phyloP scores from a whole-genome alignment of 371 early-diverging fungal genomes.

The Batrachochytrium dendrobatidis region DNA sequence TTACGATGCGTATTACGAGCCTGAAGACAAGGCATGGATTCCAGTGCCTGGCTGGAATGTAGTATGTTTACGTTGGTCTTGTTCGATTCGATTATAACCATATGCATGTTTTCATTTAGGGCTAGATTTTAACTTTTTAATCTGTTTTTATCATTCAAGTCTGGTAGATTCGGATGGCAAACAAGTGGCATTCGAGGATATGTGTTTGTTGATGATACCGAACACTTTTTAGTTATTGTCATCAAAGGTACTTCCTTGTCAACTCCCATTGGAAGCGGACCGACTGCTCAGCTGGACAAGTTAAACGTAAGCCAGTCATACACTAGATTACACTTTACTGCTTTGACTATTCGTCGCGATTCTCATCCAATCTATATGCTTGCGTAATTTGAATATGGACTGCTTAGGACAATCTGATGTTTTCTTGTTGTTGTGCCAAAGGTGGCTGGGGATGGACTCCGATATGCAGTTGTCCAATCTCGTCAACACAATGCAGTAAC shows the following conservation, averaged over 20 bases:
- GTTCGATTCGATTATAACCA: no score
- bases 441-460: slow-evolving; percentile 76
- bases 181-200: slow-evolving; percentile 84
- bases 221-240: slow-evolving; percentile 67
- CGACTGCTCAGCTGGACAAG: slow-evolving; percentile 76
- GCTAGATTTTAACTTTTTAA: no score
- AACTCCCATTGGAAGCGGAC: slow-evolving; percentile 60
- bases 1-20: slow-evolving; percentile 58
- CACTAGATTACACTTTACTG: no score
- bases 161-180: slow-evolving; percentile 79
- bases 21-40: slow-evolving; percentile 42
- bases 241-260: slow-evolving; percentile 86
- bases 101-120: neutral
- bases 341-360: neutral
- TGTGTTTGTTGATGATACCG: slow-evolving; percentile 63
- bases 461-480: slow-evolving; percentile 67
- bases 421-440: slow-evolving; percentile 96
- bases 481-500: slow-evolving; percentile 13
- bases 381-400: neutral
- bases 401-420: slow-evolving; percentile 66
- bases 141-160: slow-evolving; percentile 29
- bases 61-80: neutral
- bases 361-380: neutral
- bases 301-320: slow-evolving; percentile 67
- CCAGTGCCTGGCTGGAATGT: slow-evolving; percentile 74